Evolutionary conservation across 1,284 basidiomycete species (phyloP).

Genomic region (Peniophora sp.): DNA sequence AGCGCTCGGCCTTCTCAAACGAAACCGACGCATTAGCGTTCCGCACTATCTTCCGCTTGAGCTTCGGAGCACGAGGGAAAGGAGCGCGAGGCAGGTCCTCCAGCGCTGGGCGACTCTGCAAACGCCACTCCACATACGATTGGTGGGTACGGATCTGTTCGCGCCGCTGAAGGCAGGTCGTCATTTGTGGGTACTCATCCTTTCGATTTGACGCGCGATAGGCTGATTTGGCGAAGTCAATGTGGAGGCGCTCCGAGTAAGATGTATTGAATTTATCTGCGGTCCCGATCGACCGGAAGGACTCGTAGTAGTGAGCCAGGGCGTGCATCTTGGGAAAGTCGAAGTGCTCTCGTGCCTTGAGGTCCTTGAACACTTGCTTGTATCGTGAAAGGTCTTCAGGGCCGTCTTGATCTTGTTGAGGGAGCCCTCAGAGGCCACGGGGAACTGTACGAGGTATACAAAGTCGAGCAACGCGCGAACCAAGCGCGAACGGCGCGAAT

Average conservation of each 20-base stretch:
- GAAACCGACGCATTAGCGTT: neutral
- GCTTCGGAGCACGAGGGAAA: neutral
- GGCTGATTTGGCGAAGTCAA: slow-evolving; percentile 20
- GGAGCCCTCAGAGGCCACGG: neutral
- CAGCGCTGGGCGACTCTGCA: neutral
- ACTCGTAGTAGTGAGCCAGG: slow-evolving; percentile 22
- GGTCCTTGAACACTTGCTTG: slow-evolving; percentile 18
- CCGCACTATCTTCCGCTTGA: too few relatives aligned
- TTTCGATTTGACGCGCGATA: slow-evolving; percentile 18
- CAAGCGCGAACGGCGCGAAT: too few relatives aligned
- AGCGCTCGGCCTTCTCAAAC: neutral
- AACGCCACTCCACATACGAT: slow-evolving; percentile 7
- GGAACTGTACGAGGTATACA: slow-evolving; percentile 4
- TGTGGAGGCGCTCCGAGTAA: slow-evolving; percentile 17
- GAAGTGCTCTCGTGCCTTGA: slow-evolving; percentile 20
- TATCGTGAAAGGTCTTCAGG: slow-evolving; percentile 2
- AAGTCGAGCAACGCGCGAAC: slow-evolving; percentile 5
- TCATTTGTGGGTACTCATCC: slow-evolving; percentile 25
- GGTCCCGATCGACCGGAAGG: slow-evolving; percentile 20
- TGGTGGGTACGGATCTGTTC: slow-evolving; percentile 9
- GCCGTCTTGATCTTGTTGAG: neutral
- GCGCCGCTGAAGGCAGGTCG: slow-evolving; percentile 12
- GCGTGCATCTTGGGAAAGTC: slow-evolving; percentile 31
- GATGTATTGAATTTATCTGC: slow-evolving; percentile 26
- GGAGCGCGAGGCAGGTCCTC: neutral